phyloP scores from a whole-genome alignment of 73 alveolate species.

The Tetrahymena malaccensis region DNA sequence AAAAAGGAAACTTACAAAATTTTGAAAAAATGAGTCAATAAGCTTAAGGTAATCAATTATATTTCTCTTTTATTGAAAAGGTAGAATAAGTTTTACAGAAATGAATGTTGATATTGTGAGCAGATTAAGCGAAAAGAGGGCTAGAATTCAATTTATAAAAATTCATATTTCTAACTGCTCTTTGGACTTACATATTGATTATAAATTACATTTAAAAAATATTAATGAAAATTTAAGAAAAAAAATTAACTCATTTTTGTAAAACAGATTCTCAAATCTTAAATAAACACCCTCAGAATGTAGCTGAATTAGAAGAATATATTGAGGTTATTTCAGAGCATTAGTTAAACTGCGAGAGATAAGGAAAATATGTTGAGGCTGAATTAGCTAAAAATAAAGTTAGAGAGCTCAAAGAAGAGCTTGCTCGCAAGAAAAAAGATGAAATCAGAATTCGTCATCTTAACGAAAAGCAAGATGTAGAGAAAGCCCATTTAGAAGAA shows the following conservation, averaged over 20 bases:
- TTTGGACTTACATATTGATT: background rate
- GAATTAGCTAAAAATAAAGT: conserved; percentile 33
- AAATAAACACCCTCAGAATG: background rate
- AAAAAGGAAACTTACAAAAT: background rate
- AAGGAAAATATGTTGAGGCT: conserved; percentile 38
- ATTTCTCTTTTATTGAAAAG: background rate
- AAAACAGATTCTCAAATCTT: background rate
- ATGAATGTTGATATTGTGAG: too few relatives aligned
- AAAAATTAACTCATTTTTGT: too few relatives aligned
- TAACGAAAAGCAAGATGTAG: conserved; percentile 29
- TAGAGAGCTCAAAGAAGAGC: conserved; percentile 29
- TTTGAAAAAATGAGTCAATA: background rate
- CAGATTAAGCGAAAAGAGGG: background rate
- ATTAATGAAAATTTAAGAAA: background rate
- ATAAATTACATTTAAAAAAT: too few relatives aligned
- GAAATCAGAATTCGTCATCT: conserved; percentile 23
- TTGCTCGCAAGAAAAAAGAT: conserved; percentile 23
- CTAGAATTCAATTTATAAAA: too few relatives aligned
- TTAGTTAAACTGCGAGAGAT: conserved; percentile 36
- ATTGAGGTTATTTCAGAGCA: conserved; percentile 28
- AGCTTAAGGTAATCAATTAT: background rate
- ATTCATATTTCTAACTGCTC: background rate
- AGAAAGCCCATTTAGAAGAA: conserved; percentile 38
- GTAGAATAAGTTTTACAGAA: background rate
- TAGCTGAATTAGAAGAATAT: background rate